Percentiles rank a stretch among this genome's conserved stretches.
Evolutionary conservation across 192 early-diverging fungal species (phyloP).

Genomic region (Kappamyces sp.): DNA sequence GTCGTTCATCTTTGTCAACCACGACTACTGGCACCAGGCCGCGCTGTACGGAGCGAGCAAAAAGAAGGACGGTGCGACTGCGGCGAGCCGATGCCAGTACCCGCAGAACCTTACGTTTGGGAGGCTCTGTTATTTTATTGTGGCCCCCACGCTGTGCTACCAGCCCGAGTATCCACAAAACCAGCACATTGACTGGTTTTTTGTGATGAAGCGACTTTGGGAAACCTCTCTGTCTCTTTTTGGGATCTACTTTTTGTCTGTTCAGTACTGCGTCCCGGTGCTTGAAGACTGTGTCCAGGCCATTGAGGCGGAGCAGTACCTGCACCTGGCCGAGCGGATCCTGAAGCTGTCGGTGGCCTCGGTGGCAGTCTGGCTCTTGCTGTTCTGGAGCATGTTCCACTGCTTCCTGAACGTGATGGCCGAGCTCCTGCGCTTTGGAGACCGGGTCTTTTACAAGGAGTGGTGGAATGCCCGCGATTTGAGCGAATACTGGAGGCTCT

Average conservation of each 20-base stretch:
- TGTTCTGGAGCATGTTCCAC: conserved; percentile 84
- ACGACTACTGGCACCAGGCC: conserved; percentile 54
- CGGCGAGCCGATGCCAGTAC: conserved; percentile 30
- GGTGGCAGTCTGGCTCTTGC: conserved; percentile 82
- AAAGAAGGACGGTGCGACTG: neutral
- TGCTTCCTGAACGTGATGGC: conserved; percentile 72
- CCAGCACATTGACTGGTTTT: conserved; percentile 55
- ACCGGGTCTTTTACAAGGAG: conserved; percentile 71
- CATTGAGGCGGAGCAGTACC: conserved; percentile 60
- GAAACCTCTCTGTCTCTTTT: conserved; percentile 63
- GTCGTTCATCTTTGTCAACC: conserved; percentile 72
- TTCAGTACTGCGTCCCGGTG: conserved; percentile 54
- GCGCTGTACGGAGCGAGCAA: neutral
- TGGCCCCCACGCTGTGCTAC: conserved; percentile 82
- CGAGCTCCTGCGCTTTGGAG: conserved; percentile 72
- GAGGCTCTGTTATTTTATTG: conserved; percentile 69
- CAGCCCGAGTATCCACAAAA: conserved; percentile 78
- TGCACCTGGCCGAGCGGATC: conserved; percentile 71
- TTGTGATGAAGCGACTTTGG: conserved; percentile 72
- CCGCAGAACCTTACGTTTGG: conserved; percentile 64
- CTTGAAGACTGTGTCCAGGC: conserved; percentile 69
- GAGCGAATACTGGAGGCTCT: conserved; percentile 79
- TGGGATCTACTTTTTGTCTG: conserved; percentile 69
- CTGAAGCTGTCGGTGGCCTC: conserved; percentile 73
- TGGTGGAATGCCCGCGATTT: conserved; percentile 86